Evolutionary conservation across 306 rosid genomes (phyloP).

Genomic region (Alnus rubra): DNA sequence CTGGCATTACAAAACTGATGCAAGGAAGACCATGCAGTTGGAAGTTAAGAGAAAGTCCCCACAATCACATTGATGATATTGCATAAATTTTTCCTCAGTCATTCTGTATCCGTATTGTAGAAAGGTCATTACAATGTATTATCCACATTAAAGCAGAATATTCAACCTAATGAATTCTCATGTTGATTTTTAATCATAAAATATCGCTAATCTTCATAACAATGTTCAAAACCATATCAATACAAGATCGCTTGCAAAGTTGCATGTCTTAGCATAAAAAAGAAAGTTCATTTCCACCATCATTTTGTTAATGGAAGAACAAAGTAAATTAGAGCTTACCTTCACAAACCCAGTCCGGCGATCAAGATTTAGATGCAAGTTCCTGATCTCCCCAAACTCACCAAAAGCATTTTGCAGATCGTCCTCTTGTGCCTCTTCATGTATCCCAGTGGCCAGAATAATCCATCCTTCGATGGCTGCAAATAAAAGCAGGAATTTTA

Average conservation of each 20-base stretch:
- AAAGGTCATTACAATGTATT: background rate
- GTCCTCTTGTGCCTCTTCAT: conserved; percentile 98
- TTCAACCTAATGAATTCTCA: background rate
- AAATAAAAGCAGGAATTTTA: background rate
- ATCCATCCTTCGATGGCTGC: conserved; percentile 99
- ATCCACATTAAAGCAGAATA: background rate
- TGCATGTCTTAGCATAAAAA: background rate
- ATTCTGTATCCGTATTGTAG: background rate
- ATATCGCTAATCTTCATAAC: background rate
- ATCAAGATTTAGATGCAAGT: conserved; percentile 90
- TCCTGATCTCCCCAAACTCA: conserved; percentile 90
- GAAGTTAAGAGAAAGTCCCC: background rate
- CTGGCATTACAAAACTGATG: background rate
- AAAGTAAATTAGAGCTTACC: conserved; percentile 38
- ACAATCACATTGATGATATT: background rate
- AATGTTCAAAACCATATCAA: background rate
- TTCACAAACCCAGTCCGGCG: conserved; percentile 98
- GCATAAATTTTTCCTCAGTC: background rate
- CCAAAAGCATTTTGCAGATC: conserved; percentile 86
- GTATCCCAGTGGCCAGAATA: conserved; percentile 90
- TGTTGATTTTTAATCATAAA: background rate
- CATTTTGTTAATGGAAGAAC: background rate
- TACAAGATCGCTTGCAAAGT: background rate
- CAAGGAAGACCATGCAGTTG: background rate
- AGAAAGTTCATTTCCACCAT: background rate